Base-by-base conservation (phyloP, 2,329 filamentous ascomycete species). In the Anthostomella pinea region DNA sequence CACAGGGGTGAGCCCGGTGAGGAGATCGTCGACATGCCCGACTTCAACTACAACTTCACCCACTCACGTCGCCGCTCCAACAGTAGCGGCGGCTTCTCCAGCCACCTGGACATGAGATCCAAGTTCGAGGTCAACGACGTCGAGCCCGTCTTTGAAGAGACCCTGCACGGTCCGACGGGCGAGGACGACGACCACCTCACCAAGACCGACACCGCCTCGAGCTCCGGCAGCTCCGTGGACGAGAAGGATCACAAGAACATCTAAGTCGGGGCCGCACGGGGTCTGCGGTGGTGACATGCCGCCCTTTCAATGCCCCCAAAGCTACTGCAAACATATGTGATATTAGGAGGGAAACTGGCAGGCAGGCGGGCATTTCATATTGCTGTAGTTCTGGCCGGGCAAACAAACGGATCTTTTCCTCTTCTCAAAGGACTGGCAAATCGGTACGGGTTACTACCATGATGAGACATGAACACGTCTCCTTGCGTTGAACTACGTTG, bases 11-110 rank as follows among this genome's bases (percentile, higher is more conserved):
- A 76, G 45, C 72, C 81, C 29, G 89, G 87, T 45, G 85, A 89
- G 45, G 93, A 97, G 66, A 73, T 90, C 48, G 78, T 88, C 57
- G 88, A 96, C 61, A 81, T 85, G 57, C n/a, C n/a, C n/a, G n/a
- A n/a, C n/a, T n/a, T n/a, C n/a, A 72, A 80, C 52, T 95, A 93
- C 72, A 89, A 81, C 59, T 82, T 94, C 59, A 77, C 75, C 72
- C 93, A 96, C 55, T 72, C 85, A 39, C 88, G 91, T 47, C 93
- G 91, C 63, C 89, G 87, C 64, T 94, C 87, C 67, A 97, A 97
- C 72, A 91, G 85, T 63, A 90, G 83, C 68, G 81, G 76, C 56
- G 81, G 76, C 56, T 76, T 84, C 53, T 81, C 79, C 37, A 76
- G 80, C 57, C 73, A 80, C 54, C 70, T 87, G 43, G 80, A 90